A percentile compares a stretch with the other conserved stretches of the same genome.
These are phyloP conservation scores for Termitomyces sp. DNA, from an alignment of 768 basidiomycete species.

Conservation along the genomic window DNA sequence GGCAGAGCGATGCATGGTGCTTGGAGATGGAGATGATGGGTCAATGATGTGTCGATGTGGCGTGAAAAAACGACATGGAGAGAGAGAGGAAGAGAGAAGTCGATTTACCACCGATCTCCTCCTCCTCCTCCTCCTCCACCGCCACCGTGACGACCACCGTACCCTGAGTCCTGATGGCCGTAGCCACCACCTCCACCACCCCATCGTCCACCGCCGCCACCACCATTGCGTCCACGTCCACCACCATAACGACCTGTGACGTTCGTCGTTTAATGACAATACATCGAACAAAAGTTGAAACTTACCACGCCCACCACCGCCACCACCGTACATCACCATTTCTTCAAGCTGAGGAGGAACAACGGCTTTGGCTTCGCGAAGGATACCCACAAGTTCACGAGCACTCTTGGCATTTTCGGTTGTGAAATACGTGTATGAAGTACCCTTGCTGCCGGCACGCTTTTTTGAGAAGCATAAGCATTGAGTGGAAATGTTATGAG, in stretches of 20 bases:
- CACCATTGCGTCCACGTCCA: conserved; percentile 36
- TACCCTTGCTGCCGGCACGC: conserved; percentile 91
- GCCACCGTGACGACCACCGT: conserved; percentile 35
- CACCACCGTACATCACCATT: conserved; percentile 74
- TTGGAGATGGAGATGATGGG: neutral
- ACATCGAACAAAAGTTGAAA: neutral
- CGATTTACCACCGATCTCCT: conserved; percentile 23
- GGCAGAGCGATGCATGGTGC: neutral
- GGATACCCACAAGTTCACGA: conserved; percentile 82
- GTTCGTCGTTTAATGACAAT: conserved; percentile 6
- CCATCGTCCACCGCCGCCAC: conserved; percentile 33
- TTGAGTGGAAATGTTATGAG: neutral
- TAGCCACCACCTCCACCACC: conserved; percentile 38
- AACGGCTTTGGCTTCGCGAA: conserved; percentile 80
- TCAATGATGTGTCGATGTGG: neutral
- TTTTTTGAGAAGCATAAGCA: conserved; percentile 21
- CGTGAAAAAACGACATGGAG: neutral
- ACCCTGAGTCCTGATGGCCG: conserved; percentile 39
- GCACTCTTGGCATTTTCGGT: conserved; percentile 94
- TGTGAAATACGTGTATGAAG: conserved; percentile 94
- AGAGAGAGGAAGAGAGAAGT: neutral
- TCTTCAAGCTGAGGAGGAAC: conserved; percentile 90
- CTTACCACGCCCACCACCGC: conserved; percentile 66
- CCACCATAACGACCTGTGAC: conserved; percentile 57
- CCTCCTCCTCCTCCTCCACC: conserved; percentile 29